A percentile compares a stretch with the other conserved stretches of the same genome.
Evolutionary conservation across 768 basidiomycete species (phyloP).

Genomic region (Botryobasidium botryosum): DNA sequence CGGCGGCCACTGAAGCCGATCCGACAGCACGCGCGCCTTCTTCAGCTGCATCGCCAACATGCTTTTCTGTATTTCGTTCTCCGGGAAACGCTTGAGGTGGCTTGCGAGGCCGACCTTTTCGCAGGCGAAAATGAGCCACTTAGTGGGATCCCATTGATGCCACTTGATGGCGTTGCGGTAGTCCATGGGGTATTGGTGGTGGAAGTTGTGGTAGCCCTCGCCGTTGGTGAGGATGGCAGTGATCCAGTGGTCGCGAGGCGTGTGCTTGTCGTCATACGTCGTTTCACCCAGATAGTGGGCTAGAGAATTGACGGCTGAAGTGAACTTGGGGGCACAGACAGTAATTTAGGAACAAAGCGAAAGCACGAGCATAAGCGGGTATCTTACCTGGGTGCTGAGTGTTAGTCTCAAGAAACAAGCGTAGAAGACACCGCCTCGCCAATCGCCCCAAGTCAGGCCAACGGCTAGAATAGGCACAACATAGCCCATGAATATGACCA

Average conservation of each 20-base stretch:
- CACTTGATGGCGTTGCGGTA: no score
- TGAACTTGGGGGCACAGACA: constrained; percentile 52
- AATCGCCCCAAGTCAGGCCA: constrained; percentile 73
- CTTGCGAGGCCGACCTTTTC: constrained; percentile 47
- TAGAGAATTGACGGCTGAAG: constrained; percentile 91
- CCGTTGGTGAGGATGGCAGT: constrained; percentile 72
- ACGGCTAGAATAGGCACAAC: constrained; percentile 59
- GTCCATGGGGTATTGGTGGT: constrained; percentile 88
- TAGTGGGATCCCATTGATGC: constrained; percentile 85
- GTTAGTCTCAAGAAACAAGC: constrained; percentile 59
- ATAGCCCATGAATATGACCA: constrained; percentile 57
- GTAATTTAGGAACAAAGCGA: no score
- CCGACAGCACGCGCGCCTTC: constrained; percentile 46
- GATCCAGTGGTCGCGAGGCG: no score
- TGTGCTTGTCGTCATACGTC: constrained; percentile 92
- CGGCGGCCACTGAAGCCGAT: constrained; percentile 61
- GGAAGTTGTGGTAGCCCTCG: constrained; percentile 9
- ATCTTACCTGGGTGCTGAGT: constrained; percentile 74
- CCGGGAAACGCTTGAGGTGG: constrained; percentile 56
- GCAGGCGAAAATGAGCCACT: constrained; percentile 70
- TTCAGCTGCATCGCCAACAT: no score
- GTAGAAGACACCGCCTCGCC: constrained; percentile 68
- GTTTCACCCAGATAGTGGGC: constrained; percentile 90
- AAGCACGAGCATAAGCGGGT: no score
- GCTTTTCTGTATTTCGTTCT: constrained; percentile 67